Base-by-base conservation (phyloP, 2,329 filamentous ascomycete species). In the Cercospora nicotianae region DNA sequence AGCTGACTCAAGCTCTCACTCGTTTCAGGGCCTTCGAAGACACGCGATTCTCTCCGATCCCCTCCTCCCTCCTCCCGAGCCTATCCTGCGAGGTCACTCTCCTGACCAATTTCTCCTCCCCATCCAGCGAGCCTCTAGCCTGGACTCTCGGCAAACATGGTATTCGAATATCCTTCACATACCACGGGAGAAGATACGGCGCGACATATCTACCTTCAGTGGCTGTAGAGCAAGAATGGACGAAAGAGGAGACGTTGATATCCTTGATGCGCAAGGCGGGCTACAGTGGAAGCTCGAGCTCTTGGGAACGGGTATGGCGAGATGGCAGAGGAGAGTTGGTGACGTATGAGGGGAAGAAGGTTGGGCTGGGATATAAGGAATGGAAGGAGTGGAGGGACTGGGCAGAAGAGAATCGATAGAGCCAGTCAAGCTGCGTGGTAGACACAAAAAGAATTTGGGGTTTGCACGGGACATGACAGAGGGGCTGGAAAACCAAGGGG, bases 221-320 rank as follows among this genome's bases (percentile, higher is more conserved):
- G 5, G 91, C 94, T 9, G 83, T 87, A 1, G 95, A 99, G 83
- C 95, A 98, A 79, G 94, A 92, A 16, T 99, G 95, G 95, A 92
- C 87, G 10, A 94, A 95, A 80, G 94, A 98, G 78, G 92, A 98
- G 84, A 92, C 94, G 0, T 80, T 99, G 2, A 86, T 93, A 64
- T 96, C 92, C 80, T 81, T 98, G 77, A 95, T 97, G 90, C 86
- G 92, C 68, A 99, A 99, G 84, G 94, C 94, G 0, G 95, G 95
- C 1, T 99, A 94, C 94, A 86, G 86, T 67, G 93, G 93, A 0
- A 79, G 81, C 55, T 73, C 71, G 28, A 71, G 69, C 6, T 64
- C 60, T 3, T 78, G 77, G 77, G 81, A 76, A 75, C 82, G 82
- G 63, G 85, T 87, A 48, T 98, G 94, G 94, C 86, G 86, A 72